A percentile compares a stretch with the other conserved stretches of the same genome.
phyloP scores from a whole-genome alignment of 345 rosid genomes.

The Pugionium cornutum region DNA sequence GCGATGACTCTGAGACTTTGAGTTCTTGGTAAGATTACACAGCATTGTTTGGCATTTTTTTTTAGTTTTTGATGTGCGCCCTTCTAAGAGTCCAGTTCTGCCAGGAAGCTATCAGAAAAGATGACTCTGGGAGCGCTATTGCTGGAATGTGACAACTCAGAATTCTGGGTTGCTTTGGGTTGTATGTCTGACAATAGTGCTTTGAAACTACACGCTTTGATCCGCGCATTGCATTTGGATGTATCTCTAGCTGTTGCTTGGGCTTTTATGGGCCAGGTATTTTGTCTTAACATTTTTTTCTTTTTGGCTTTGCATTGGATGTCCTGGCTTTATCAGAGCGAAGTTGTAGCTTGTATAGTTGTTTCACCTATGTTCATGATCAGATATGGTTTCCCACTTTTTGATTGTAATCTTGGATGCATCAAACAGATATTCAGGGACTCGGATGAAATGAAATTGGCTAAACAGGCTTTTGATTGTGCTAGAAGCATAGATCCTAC shows the following conservation, averaged over 20 bases:
- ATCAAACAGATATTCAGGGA: constrained; percentile 72
- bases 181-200: constrained; percentile 67
- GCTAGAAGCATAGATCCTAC: constrained; percentile 98
- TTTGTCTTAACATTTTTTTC: constrained; percentile 3
- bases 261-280: constrained; percentile 93
- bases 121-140: constrained; percentile 84
- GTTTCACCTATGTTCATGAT: constrained; percentile 4
- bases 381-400: constrained; percentile 4
- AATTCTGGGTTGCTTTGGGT: constrained; percentile 89
- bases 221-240: constrained; percentile 91
- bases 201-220: constrained; percentile 80
- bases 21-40: constrained; percentile 60
- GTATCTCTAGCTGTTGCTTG: constrained; percentile 81
- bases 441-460: constrained; percentile 61
- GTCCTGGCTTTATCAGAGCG: neutral
- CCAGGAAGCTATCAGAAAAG: constrained; percentile 89
- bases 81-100: constrained; percentile 43
- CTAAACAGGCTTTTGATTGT: constrained; percentile 86
- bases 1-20: constrained; percentile 37
- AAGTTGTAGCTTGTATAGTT: constrained; percentile 2
- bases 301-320: constrained; percentile 8
- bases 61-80: constrained; percentile 25
- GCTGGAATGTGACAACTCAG: constrained; percentile 76
- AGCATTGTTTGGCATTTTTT: constrained; percentile 26
- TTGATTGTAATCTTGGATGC: constrained; percentile 4